Conservation (phyloP, 2,329 filamentous ascomycete species). For the Sclerotinia glacialis region DNA sequence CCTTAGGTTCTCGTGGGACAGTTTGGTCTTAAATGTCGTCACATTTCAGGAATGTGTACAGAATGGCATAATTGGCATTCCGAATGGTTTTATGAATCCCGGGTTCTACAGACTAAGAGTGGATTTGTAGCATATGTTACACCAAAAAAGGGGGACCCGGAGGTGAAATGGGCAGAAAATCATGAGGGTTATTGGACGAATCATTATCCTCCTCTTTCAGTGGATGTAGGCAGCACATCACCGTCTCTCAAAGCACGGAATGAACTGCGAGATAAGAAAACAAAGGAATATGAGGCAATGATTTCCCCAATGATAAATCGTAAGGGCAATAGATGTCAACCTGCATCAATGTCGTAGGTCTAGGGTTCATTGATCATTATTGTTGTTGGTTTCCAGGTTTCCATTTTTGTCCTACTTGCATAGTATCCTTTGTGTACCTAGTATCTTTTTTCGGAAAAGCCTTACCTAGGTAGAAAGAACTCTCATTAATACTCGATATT, state of each 20-base stretch:
- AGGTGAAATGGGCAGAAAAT: neutral
- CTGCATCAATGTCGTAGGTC: too few relatives aligned
- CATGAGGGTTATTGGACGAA: neutral
- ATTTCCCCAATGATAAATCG: too few relatives aligned
- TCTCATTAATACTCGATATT: neutral
- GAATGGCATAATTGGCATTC: constrained; percentile 11
- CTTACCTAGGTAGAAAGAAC: neutral
- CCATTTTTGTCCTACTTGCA: neutral
- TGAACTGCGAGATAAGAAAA: too few relatives aligned
- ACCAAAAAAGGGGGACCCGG: neutral
- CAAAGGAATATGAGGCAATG: too few relatives aligned
- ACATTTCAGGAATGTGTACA: neutral
- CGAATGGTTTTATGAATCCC: neutral
- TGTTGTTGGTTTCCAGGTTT: neutral
- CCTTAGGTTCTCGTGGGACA: neutral
- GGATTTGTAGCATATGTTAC: neutral
- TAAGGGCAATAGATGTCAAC: too few relatives aligned
- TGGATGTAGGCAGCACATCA: neutral
- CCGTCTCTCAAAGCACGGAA: neutral
- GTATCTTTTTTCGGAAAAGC: neutral
- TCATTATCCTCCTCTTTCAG: fast-evolving
- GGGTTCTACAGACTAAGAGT: neutral
- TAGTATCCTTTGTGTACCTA: neutral
- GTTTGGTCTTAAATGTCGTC: neutral
- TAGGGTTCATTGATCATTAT: neutral